Evolutionary conservation across 805 yeast species (phyloP), one percentile per base, ranked within the genome.

Genomic region (Teunomyces tritomae): DNA sequence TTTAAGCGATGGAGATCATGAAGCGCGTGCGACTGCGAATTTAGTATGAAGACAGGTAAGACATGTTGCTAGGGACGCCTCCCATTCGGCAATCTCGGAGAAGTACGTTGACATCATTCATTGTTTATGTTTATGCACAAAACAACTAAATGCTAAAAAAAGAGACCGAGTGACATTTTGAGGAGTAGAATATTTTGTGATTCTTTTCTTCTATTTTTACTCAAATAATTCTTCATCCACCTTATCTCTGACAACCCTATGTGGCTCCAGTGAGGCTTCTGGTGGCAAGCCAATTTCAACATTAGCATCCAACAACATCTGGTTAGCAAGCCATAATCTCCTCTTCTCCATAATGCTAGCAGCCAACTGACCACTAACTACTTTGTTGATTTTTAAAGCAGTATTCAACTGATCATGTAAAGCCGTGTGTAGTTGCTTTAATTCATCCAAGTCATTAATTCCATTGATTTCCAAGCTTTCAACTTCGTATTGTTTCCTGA

Each of bases 261-360:
- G 57, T 6, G 51, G 44, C 44, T 32, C 47, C 49, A 20, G 42
- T 14, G 51, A 29, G 13, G 45, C 45, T 16, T 44, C 50, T 5
- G 59, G 62, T 2, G 71, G 74, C 24, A 73, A 56, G 1, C 74
- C 78, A 8, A 68, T 44, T 33, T 58, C 49, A 26, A 75, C 60
- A 45, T 73, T 74, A 4, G 75, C 73, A 46, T 77, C 77, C 24
- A 78, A 52, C 13, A 78, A 55, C 8, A 67, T 48, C 49, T 78
- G 81, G 46, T 74, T 78, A 5, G 62, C 53, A 5, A 62, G 47
- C 75, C 77, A 76, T 26, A 73, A 49, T 30, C 64, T 57, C 32
- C 80, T 62, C 37, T 68, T 68, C 35, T 64, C 62, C 37, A 61
- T 55, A 10, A 67, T 47, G 1, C 62, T 51, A 0, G 45, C 43